Evolutionary conservation across 306 rosid genomes (phyloP), one percentile per base, ranked within the genome.

Genomic region (Corylus americana): DNA sequence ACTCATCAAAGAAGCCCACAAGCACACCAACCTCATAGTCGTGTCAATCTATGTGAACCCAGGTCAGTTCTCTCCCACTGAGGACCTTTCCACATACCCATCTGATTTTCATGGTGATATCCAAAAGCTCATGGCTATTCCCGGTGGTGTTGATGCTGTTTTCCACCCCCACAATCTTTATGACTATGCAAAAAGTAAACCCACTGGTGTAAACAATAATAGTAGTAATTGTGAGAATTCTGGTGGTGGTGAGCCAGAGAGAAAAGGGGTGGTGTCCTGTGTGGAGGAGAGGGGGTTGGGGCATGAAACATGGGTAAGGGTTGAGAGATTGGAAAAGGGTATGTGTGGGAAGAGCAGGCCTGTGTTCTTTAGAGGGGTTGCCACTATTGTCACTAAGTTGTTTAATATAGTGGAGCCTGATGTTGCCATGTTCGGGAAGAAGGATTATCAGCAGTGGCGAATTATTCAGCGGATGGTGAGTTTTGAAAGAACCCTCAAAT

Each of bases 401-500:
- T 93, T 95, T 78, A 91, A 95, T 81, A 82, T 93, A 13, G 93
- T 93, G 76, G 98, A 95, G 20, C 96, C 99, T 25, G 99, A 95
- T 81, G 84, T 95, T 64, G 98, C 92, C 45, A 54, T 93, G 29
- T 91, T 95, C 81, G 99, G 99, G 67, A 95, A 95, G 83, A 93
- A 95, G 83, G 98, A 95, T 90, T 93, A 91, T 87, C 98, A 91
- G 83, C 99, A 95, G 68, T 91, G 91, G 92, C 81, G 92, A 68
- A 42, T 95, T 82, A 85, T 95, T 75, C 90, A 83, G 85, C 77
- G 91, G 70, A 87, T 93, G 98, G 98, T 91, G 70, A 74, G 85
- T 48, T 75, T 37, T 44, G 59, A 51, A 13, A 13, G 47, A 75
- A 17, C 9, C 29, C 31, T 70, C 55, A 39, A 29, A 3, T 61